Base-by-base conservation (phyloP, 805 yeast species). In the Martiniozyma abietophila region DNA sequence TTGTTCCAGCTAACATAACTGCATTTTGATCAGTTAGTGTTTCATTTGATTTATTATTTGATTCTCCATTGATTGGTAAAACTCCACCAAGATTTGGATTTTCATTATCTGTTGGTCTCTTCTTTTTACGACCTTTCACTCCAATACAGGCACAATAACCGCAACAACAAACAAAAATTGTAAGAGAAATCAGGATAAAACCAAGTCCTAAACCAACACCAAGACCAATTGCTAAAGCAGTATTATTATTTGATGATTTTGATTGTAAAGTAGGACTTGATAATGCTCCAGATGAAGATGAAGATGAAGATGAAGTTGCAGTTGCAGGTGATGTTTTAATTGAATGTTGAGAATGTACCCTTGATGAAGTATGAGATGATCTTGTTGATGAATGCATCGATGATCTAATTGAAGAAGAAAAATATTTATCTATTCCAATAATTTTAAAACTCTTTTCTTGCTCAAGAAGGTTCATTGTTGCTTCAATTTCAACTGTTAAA, bases 161-260 rank as follows among this genome's bases (percentile, higher is more conserved):
- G 47, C 75, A 75, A 48, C 83, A 72, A 45, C 69, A 63, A 41
- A 79, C 59, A 5, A 84, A 32, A 2, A 77, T 21, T 1, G 70
- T 32, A 0, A 62, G 64, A 0, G 73, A 67, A 3, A 74, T 44
- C 7, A 76, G 46, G 0, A 81, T 46, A 2, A 68, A 67, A 3
- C 73, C 58, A 1, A 69, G 51, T 1, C 95, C 95, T 30, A 92
- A 67, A 2, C 80, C 83, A n/a, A 82, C 88, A 36, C 96, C 96
- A 40, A 88, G 69, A 1, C 88, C 95, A 50, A 89, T 81, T 0
- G 95, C 95, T n/a, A 83, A 62, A 3, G 71, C 69, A 44, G 71
- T 78, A 28, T 36, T 32, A 20, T 18, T 32, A 22, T 33, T 27
- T 9, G 31, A 27, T 8, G 36, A 16, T n/a, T 34, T 25, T 18